Base-by-base conservation (phyloP, 202 grass and related monocot species). In the Schoenoplectus tabernaemontani region DNA sequence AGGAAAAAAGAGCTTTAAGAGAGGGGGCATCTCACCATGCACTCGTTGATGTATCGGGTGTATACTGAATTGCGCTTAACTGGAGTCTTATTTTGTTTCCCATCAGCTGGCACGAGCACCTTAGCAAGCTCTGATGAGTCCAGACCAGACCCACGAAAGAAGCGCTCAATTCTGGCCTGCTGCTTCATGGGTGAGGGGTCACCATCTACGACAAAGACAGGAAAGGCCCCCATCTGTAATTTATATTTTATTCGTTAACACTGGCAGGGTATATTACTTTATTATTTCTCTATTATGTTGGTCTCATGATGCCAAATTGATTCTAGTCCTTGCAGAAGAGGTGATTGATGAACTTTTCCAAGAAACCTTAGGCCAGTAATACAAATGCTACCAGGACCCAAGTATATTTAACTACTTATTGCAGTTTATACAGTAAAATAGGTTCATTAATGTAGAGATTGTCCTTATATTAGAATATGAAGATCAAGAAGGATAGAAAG, bases 171-270 rank as follows among this genome's bases (percentile, higher is more conserved):
- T 85, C 96, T 98, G 57, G 88, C 96, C 81, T 92, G 81, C 4
- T 82, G 57, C 86, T 98, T 93, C 57, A 98, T 84, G 28, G 91
- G 85, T 34, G 91, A 98, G 30, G 96, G 91, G 26, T 86, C 61
- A 9, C 96, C 96, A 44, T 98, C 96, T 36, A 92, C 88, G 30
- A 98, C 91, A 80, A 98, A 98, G 44, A 98, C 90, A 17, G 96
- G 96, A 69, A 91, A 95, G 30, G 85, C 96, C 13, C 96, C 96
- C 90, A 95, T 92, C 96, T 98, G 71, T 71, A 82, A 69, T 78
- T 28, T 33, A 24, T 13, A 74, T 51, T 53, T 26, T 33, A 1
- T 53, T 3, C 8, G 44, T 74, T 46, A 74, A 33, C 34, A 53
- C 46, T 17, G 2, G 13, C 44, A 33, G 68, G 6, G 26, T n/a